These are phyloP conservation scores for Thelonectria blattea DNA, from an alignment of 2,329 filamentous ascomycete genomes.

Conservation along the genomic window DNA sequence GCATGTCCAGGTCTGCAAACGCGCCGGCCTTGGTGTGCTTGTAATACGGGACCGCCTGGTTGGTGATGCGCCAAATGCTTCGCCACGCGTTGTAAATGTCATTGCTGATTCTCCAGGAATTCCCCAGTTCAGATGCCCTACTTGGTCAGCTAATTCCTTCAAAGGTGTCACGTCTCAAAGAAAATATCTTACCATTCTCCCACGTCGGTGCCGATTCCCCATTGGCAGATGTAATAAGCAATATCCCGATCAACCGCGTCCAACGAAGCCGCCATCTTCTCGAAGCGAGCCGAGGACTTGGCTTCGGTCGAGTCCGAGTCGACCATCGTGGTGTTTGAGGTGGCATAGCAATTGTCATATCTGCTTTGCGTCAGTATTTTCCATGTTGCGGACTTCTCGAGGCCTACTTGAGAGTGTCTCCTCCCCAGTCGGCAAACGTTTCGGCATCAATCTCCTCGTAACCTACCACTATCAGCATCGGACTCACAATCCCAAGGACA, in stretches of 20 bases:
- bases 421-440: slow-evolving; percentile 51
- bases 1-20: slow-evolving; percentile 60
- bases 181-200: slow-evolving; percentile 46
- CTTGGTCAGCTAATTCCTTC: not conserved
- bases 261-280: slow-evolving; percentile 53
- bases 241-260: slow-evolving; percentile 48
- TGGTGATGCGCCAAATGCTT: slow-evolving; percentile 57
- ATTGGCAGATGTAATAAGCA: slow-evolving; percentile 59
- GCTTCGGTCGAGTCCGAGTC: slow-evolving; percentile 47
- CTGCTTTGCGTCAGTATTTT: slow-evolving; percentile 18
- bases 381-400: fast-evolving
- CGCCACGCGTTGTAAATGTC: slow-evolving; percentile 60
- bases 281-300: slow-evolving; percentile 49
- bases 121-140: slow-evolving; percentile 51
- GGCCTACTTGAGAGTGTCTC: slow-evolving; percentile 58
- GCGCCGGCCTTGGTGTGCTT: slow-evolving; percentile 52
- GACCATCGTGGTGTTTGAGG: slow-evolving; percentile 50
- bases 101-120: slow-evolving; percentile 59
- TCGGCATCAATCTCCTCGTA: slow-evolving; percentile 50
- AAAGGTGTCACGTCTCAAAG: fast-evolving
- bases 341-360: slow-evolving; percentile 58
- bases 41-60: slow-evolving; percentile 56
- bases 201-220: slow-evolving; percentile 56
- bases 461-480: slow-evolving; percentile 32
- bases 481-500: not conserved